Percentiles rank a stretch among this genome's conserved stretches.
These are phyloP conservation scores for Syzygium jambos DNA, from an alignment of 345 rosid genomes.

Conservation along the genomic window DNA sequence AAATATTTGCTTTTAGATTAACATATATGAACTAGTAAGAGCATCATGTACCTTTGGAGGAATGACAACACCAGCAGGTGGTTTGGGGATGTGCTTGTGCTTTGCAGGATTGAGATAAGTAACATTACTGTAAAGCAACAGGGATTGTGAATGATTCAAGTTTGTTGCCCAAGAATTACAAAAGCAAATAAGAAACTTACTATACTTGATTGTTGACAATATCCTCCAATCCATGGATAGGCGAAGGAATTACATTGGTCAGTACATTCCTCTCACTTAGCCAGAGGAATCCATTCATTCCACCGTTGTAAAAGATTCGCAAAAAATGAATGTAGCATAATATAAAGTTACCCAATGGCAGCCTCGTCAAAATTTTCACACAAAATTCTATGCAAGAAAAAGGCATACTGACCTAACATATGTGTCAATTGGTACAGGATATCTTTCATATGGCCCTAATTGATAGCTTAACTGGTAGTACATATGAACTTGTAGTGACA, in stretches of 20 bases:
- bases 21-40: neutral
- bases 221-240: constrained; percentile 58
- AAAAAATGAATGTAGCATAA: constrained; percentile 6
- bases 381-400: neutral
- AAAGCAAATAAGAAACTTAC: constrained; percentile 37
- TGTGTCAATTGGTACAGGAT: constrained; percentile 32
- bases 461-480: constrained; percentile 27
- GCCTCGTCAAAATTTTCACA: neutral
- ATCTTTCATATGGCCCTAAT: constrained; percentile 33
- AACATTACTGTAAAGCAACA: constrained; percentile 46
- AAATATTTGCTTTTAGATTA: neutral
- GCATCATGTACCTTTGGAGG: constrained; percentile 57
- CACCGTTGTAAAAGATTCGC: constrained; percentile 49
- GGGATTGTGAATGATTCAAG: neutral
- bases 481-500: constrained; percentile 35
- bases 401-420: constrained; percentile 47
- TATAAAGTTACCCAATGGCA: neutral
- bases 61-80: constrained; percentile 57
- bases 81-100: constrained; percentile 60
- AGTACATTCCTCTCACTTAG: constrained; percentile 50
- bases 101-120: constrained; percentile 51
- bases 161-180: neutral
- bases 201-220: constrained; percentile 53
- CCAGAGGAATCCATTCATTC: constrained; percentile 90
- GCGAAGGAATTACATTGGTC: constrained; percentile 37